phyloP scores from a whole-genome alignment of 202 grass and related monocot genomes.

The Eragrostis tef region DNA sequence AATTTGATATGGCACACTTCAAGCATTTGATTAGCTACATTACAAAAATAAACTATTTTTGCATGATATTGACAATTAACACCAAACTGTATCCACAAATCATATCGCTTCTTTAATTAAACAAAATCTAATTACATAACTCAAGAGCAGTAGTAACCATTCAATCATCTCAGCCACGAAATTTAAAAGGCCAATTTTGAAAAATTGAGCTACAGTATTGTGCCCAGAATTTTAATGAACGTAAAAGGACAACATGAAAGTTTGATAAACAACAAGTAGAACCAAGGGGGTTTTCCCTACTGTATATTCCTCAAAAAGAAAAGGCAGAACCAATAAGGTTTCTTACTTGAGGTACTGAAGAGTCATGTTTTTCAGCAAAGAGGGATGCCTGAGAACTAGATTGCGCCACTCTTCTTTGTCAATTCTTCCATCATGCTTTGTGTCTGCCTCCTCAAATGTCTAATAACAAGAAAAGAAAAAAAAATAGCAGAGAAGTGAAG shows the following conservation, averaged over 20 bases:
- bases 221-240: neutral
- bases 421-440: slow-evolving; percentile 89
- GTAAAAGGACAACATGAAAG: neutral
- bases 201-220: neutral
- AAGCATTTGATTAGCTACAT: neutral
- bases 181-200: neutral
- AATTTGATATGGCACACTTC: neutral
- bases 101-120: neutral
- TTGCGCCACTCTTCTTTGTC: slow-evolving; percentile 93
- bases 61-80: slow-evolving; percentile 12
- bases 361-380: slow-evolving; percentile 88
- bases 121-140: slow-evolving; percentile 11
- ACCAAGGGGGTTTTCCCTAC: neutral
- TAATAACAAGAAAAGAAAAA: slow-evolving; percentile 43
- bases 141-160: slow-evolving; percentile 25
- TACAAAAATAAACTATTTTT: neutral
- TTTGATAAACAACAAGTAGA: neutral
- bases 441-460: slow-evolving; percentile 88
- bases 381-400: slow-evolving; percentile 78
- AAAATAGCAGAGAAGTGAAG: neutral
- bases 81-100: neutral
- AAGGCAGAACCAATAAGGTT: neutral
- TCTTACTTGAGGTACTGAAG: slow-evolving; percentile 77
- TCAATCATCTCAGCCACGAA: neutral
- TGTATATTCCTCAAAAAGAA: too few species aligned